Percentiles rank a stretch among this genome's conserved stretches.
Conservation (phyloP, 805 yeast species). For the Yarrowia sp. region DNA sequence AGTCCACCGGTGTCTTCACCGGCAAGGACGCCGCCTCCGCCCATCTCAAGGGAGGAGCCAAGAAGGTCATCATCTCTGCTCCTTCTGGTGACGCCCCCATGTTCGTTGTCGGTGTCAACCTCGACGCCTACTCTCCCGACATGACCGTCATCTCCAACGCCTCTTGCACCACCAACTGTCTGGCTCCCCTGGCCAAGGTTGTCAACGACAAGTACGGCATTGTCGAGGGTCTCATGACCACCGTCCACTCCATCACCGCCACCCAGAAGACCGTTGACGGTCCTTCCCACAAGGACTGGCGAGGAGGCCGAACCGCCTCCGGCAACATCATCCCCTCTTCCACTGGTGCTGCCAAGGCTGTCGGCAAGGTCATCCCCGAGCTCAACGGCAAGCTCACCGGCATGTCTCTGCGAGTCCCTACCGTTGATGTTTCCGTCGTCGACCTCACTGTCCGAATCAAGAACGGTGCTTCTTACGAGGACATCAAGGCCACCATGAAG, state of each 20-base stretch:
- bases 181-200: conserved; percentile 92
- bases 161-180: conserved; percentile 93
- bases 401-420: conserved; percentile 91
- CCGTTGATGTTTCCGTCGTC: conserved; percentile 89
- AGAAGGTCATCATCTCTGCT: conserved; percentile 92
- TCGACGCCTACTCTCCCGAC: conserved; percentile 70
- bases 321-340: conserved; percentile 94
- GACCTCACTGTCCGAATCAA: conserved; percentile 82
- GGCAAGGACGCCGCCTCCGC: conserved; percentile 72
- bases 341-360: conserved; percentile 98
- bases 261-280: conserved; percentile 96
- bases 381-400: conserved; percentile 92
- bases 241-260: conserved; percentile 94
- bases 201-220: conserved; percentile 81
- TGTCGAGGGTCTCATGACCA: conserved; percentile 92
- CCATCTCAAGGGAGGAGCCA: conserved; percentile 88
- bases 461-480: conserved; percentile 75
- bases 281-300: conserved; percentile 97
- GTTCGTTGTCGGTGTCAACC: conserved; percentile 92
- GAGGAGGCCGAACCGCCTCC: conserved; percentile 92
- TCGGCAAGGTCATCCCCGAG: conserved; percentile 89
- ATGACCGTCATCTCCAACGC: conserved; percentile 82
- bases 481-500: conserved; percentile 73
- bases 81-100: conserved; percentile 93
- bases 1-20: conserved; percentile 95